Evolutionary conservation across 2,329 filamentous ascomycete species (phyloP), one percentile per base, ranked within the genome.

Genomic region (Neophaeococcomyces aloes): DNA sequence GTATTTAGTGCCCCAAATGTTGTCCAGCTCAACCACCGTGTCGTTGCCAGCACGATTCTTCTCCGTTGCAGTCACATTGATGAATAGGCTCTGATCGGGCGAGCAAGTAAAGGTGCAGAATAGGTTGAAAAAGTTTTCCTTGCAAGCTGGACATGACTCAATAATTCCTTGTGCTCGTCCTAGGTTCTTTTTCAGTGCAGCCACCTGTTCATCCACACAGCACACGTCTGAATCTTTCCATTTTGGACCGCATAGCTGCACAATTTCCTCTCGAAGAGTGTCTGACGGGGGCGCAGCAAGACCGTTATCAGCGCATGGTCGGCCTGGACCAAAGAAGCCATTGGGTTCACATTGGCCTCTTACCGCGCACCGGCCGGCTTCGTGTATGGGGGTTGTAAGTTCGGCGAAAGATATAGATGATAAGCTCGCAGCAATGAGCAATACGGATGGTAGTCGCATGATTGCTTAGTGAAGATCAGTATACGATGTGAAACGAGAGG

Each of bases 21-120:
- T 89, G 59, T 95, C 88, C 17, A 98, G 67, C 66, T 95, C 86
- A 1, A 83, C 86, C 11, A 95, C 87, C n/a, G 86, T 64, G 45
- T 67, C 66, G 53, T 80, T 79, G 10, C 65, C 65, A 19, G 57
- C 65, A 44, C 63, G 73, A 59, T 51, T 67, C 62, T 63, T 72
- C 50, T 76, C 74, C 0, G 81, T 83, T 42, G 79, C 66, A 8
- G 91, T 96, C 33, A 98, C 79, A 57, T 98, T 98, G 61, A 98
- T 72, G 59, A 98, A 98, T 0, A 94, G 70, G 0, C 87, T 95
- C 62, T 98, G 91, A 58, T 98, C 83, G 4, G 93, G 89, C 3
- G 91, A 98, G 68, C 93, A 98, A 2, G 88, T 96, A 59, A 98
- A 96, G 3, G 87, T 93, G 68, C 91, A 98, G 64, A 98, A 98